Conservation (phyloP, 2,329 filamentous ascomycete species). For the Epichloe typhina region DNA sequence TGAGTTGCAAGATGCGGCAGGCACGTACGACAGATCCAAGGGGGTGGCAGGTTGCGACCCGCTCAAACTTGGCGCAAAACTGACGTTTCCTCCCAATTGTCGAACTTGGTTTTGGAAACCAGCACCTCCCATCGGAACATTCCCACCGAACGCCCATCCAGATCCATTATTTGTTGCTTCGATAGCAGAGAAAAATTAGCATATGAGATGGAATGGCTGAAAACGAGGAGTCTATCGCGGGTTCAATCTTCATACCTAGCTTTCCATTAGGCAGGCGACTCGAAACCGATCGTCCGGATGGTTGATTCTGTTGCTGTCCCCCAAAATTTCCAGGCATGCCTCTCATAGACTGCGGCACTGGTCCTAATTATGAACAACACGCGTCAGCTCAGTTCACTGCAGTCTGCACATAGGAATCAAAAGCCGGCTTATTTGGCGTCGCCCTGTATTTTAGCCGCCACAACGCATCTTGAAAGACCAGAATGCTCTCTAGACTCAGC, state of each 20-base stretch:
- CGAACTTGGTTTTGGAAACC: conserved; percentile 39
- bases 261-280: conserved; percentile 53
- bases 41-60: conserved; percentile 49
- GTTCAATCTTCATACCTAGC: conserved; percentile 32
- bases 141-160: conserved; percentile 50
- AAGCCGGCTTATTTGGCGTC: neutral
- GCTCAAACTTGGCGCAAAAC: conserved; percentile 53
- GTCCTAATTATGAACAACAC: conserved; percentile 27
- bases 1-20: conserved; percentile 4
- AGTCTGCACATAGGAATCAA: neutral
- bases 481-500: neutral
- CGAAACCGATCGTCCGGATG: conserved; percentile 37
- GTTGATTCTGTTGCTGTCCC: conserved; percentile 46
- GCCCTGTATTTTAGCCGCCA: neutral
- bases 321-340: conserved; percentile 49
- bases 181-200: neutral
- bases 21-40: conserved; percentile 51
- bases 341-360: conserved; percentile 48
- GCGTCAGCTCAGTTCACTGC: conserved; percentile 13
- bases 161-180: conserved; percentile 34
- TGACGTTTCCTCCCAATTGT: conserved; percentile 45
- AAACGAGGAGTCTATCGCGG: neutral
- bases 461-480: neutral
- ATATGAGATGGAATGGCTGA: neutral
- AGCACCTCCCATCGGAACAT: conserved; percentile 45